Evolutionary conservation across 148 eudicot species (phyloP), one percentile per base, ranked within the genome.

Genomic region (Bassia scoparia): DNA sequence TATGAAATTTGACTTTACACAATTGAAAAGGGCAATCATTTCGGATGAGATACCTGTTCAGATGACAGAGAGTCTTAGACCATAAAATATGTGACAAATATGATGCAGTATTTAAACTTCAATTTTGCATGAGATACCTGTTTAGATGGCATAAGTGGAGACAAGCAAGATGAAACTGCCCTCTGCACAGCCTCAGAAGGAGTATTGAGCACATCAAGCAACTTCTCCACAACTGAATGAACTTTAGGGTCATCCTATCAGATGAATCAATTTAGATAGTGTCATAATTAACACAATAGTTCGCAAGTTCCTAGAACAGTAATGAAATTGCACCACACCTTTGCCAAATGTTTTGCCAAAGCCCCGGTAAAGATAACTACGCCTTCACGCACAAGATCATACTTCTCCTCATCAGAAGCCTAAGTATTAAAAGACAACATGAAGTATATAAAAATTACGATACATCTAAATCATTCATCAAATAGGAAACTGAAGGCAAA

Each of bases 151-250:
- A 92, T 90, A 27, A 95, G 74, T 54, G 99, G 99, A 70, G 99
- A 89, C 77, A 95, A 81, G 84, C 99, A 95, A 34, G 84, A 73
- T 24, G 99, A 87, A 72, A 95, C 99, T 69, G 99, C 99, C 72
- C 97, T 85, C 73, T 95, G 99, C 56, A 95, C 99, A 74, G 99
- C 87, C 89, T 95, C 99, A 54, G 99, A 95, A 26, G 99, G 99
- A 72, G 99, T 95, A 69, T 95, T 91, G 76, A 95, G 71, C 74
- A 95, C 99, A 55, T 91, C 99, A 80, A 95, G 82, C 76, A 95
- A 76, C 81, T 89, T 95, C 74, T 91, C 99, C 33, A 95, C 92
- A 74, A 95, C 99, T 37, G 88, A 81, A 77, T 88, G 97, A 62
- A 95, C 97, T 78, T 91, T 95, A 2, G 99, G 96, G 73, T 95